These are phyloP conservation scores for Blastomyces silverae DNA, from an alignment of 2,329 filamentous ascomycete genomes.

Conservation along the genomic window DNA sequence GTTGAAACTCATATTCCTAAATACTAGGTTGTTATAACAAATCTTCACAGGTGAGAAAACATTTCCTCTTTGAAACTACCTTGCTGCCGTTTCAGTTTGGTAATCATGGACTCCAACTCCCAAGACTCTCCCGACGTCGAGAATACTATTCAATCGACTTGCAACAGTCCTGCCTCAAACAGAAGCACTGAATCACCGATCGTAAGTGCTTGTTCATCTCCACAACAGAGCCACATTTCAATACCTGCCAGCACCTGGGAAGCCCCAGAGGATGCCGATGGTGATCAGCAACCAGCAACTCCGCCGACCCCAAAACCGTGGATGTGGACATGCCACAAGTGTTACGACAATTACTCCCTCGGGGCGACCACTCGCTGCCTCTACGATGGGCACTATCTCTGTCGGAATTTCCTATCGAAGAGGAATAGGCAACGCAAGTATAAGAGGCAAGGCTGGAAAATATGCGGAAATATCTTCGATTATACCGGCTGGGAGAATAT, in stretches of 20 bases:
- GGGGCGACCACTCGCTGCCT: not conserved
- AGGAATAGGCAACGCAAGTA: not conserved
- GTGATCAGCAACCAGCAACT: not conserved
- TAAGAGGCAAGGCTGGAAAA: not conserved
- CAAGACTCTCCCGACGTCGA: not conserved
- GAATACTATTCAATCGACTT: not conserved
- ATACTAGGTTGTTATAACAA: not conserved
- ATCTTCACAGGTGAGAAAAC: not conserved
- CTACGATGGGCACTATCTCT: not conserved
- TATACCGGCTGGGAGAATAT: constrained; percentile 47
- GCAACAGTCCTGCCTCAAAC: not conserved
- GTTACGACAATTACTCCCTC: not conserved
- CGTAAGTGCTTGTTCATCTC: not conserved
- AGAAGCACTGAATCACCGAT: not conserved
- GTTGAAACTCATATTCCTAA: not conserved
- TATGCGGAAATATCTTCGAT: constrained; percentile 37
- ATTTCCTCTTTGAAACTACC: not conserved
- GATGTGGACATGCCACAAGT: not conserved
- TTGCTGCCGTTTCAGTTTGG: not conserved
- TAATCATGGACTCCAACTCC: not conserved
- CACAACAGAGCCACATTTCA: not conserved
- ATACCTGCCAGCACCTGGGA: not conserved
- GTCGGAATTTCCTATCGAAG: not conserved
- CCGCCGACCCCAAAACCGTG: not conserved
- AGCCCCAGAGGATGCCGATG: not conserved